These are phyloP conservation scores for Debaryomyces udenii DNA, from an alignment of 1,139 yeast species.

Conservation along the genomic window DNA sequence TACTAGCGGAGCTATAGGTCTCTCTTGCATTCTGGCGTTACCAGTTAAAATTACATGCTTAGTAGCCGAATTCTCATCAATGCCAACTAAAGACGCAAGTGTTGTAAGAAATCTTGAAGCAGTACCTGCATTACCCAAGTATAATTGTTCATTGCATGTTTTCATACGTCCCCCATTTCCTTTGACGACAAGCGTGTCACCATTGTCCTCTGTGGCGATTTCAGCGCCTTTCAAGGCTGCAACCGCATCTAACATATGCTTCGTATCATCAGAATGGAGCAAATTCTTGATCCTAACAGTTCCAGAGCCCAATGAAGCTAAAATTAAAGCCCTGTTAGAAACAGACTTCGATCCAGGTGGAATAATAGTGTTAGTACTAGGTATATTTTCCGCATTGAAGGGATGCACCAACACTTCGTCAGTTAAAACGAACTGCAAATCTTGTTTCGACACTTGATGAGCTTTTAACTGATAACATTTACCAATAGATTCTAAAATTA, in stretches of 20 bases:
- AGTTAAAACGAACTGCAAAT: slow-evolving; percentile 80
- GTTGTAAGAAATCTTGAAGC: slow-evolving; percentile 94
- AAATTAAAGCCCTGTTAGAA: slow-evolving; percentile 88
- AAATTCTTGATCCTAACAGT: slow-evolving; percentile 80
- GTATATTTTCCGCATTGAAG: slow-evolving; percentile 41
- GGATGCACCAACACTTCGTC: slow-evolving; percentile 74
- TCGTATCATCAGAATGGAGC: slow-evolving; percentile 94
- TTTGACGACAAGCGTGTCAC: slow-evolving; percentile 79
- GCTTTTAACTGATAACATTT: slow-evolving; percentile 88
- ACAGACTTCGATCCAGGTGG: slow-evolving; percentile 99
- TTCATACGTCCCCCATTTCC: slow-evolving; percentile 84
- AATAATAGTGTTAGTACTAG: slow-evolving; percentile 52
- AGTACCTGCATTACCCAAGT: slow-evolving; percentile 97
- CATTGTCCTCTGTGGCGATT: slow-evolving; percentile 80
- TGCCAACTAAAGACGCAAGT: slow-evolving; percentile 76
- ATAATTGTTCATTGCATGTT: slow-evolving; percentile 65
- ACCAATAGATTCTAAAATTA: slow-evolving; percentile 81
- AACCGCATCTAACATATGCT: slow-evolving; percentile 91
- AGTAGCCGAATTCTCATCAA: slow-evolving; percentile 36
- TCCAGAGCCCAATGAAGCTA: slow-evolving; percentile 91
- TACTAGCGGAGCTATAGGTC: slow-evolving; percentile 96
- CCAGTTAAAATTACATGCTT: slow-evolving; percentile 76
- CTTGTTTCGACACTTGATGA: slow-evolving; percentile 77
- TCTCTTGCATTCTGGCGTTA: slow-evolving; percentile 94
- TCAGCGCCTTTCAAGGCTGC: slow-evolving; percentile 78